phyloP scores from a whole-genome alignment of 208 protist genomes.

The Tritrichomonas musculus region DNA sequence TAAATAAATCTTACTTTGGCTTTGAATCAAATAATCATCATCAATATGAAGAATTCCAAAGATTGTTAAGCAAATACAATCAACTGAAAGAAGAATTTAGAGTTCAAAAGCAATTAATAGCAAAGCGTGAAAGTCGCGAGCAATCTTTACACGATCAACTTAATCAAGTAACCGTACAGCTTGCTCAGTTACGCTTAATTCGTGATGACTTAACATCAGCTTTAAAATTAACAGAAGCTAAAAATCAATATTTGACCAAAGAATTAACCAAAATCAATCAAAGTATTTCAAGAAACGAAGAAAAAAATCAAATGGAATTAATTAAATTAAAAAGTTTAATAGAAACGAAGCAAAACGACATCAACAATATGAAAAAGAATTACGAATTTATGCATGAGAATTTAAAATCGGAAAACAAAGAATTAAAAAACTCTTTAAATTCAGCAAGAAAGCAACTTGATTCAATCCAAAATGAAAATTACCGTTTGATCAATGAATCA shows the following conservation, averaged over 20 bases:
- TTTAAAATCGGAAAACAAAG: neutral
- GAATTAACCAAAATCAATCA: neutral
- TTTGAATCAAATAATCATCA: too few species aligned
- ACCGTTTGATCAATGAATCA: neutral
- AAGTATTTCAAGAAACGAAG: neutral
- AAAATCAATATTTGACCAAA: neutral
- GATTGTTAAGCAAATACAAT: neutral
- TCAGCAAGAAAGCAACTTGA: neutral
- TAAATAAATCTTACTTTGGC: too few species aligned
- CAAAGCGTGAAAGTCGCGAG: neutral
- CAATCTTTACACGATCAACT: constrained; percentile 9
- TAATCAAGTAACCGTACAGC: neutral
- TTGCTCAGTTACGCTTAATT: neutral
- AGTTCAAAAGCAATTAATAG: neutral
- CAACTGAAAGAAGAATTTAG: constrained; percentile 9
- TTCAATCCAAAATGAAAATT: neutral
- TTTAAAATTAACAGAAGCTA: neutral
- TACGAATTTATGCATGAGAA: neutral
- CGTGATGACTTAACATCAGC: neutral
- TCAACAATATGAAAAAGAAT: neutral
- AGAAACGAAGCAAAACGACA: neutral
- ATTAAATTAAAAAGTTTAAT: neutral
- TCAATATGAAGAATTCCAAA: neutral
- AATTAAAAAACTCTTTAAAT: neutral
- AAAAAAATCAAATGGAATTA: neutral